Evolutionary conservation across 768 basidiomycete genomes (phyloP).

Genomic region (Symmetrospora coprosmae): DNA sequence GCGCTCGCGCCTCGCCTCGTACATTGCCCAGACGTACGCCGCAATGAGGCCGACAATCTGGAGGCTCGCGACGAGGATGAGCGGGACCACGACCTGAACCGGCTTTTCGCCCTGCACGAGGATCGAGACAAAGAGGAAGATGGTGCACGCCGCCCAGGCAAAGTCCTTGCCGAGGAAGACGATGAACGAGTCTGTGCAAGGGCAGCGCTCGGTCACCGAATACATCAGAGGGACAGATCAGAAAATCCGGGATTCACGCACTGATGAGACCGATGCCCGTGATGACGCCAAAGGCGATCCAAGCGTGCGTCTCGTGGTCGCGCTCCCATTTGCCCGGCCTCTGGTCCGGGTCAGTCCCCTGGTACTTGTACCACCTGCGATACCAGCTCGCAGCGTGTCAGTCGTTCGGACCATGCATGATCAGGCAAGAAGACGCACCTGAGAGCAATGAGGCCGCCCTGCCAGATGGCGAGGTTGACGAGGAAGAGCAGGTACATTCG

Average conservation of each 20-base stretch:
- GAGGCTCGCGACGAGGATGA: conserved; percentile 38
- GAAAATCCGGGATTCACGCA: conserved; percentile 39
- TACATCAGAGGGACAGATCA: conserved; percentile 37
- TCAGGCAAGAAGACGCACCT: conserved; percentile 50
- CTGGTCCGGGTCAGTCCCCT: not conserved
- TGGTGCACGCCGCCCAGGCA: conserved; percentile 30
- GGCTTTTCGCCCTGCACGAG: conserved; percentile 35
- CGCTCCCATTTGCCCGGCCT: conserved; percentile 34
- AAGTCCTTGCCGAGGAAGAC: conserved; percentile 29
- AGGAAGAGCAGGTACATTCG: conserved; percentile 57
- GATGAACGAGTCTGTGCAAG: conserved; percentile 34
- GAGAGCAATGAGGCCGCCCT: conserved; percentile 55
- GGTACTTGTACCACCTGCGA: conserved; percentile 23
- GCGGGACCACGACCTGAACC: conserved; percentile 35
- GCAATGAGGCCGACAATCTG: conserved; percentile 37
- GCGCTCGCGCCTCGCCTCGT: conserved; percentile 33
- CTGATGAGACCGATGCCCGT: conserved; percentile 46
- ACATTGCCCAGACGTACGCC: conserved; percentile 36
- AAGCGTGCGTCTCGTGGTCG: conserved; percentile 49
- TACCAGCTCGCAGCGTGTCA: not conserved
- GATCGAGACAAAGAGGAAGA: conserved; percentile 32
- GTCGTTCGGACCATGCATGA: too few relatives aligned
- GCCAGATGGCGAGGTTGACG: conserved; percentile 48
- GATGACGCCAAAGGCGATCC: conserved; percentile 59
- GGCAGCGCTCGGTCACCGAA: not conserved